These are phyloP conservation scores for Saccharomycopsis fibuligera DNA, from an alignment of 805 yeast genomes.

Conservation along the genomic window DNA sequence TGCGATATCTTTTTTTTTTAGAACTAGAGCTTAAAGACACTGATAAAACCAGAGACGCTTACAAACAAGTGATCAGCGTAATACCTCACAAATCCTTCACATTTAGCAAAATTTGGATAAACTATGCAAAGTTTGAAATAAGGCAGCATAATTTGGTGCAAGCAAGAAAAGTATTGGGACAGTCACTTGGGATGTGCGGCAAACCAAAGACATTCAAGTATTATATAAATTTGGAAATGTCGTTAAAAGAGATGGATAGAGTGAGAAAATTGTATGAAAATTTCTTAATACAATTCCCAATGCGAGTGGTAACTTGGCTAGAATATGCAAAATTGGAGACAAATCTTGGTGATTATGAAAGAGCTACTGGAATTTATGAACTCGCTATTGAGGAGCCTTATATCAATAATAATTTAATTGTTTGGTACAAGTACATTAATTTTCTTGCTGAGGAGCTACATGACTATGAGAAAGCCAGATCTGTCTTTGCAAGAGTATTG, in stretches of 20 bases:
- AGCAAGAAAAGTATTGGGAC: conserved; percentile 69
- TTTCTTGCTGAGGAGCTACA: conserved; percentile 46
- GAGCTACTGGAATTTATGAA: conserved; percentile 60
- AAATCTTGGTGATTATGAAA: conserved; percentile 56
- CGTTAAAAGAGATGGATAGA: conserved; percentile 72
- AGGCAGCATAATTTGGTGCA: conserved; percentile 43
- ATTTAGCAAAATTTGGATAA: conserved; percentile 69
- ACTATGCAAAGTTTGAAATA: conserved; percentile 65
- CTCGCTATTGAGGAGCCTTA: conserved; percentile 36
- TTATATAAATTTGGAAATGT: conserved; percentile 64
- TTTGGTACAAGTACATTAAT: conserved; percentile 43
- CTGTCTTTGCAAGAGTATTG: conserved; percentile 38
- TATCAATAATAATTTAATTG: conserved; percentile 23
- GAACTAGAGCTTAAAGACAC: conserved; percentile 44
- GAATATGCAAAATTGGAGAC: conserved; percentile 65
- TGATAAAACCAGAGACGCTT: conserved; percentile 43
- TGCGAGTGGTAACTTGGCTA: conserved; percentile 43
- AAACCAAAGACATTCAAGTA: conserved; percentile 50
- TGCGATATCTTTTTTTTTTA: conserved; percentile 53
- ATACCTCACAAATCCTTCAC: conserved; percentile 59
- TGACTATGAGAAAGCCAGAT: conserved; percentile 50
- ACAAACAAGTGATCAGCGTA: conserved; percentile 39
- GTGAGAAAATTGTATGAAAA: conserved; percentile 68
- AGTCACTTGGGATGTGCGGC: conserved; percentile 54
- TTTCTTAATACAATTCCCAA: conserved; percentile 46